Percentiles rank a stretch among this genome's conserved stretches.
Evolutionary conservation across 805 yeast species (phyloP).

Genomic region (Tetrapisispora pingtungensis): DNA sequence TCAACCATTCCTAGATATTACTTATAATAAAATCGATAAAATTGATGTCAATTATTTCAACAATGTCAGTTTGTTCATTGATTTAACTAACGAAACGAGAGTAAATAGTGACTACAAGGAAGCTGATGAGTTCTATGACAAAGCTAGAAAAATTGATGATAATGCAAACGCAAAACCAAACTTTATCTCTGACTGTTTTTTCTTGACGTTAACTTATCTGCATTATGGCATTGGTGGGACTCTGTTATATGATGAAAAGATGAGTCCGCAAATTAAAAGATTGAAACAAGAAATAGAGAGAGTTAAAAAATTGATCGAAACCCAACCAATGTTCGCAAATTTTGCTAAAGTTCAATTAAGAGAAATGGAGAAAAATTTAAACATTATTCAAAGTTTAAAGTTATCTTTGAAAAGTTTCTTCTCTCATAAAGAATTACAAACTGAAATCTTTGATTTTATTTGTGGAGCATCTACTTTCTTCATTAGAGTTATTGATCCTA

Average conservation of each 20-base stretch:
- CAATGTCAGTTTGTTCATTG: slow-evolving; percentile 41
- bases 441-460: slow-evolving; percentile 65
- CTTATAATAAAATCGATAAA: slow-evolving; percentile 59
- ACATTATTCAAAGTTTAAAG: slow-evolving; percentile 34
- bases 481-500: slow-evolving; percentile 62
- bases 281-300: slow-evolving; percentile 33
- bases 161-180: slow-evolving; percentile 33
- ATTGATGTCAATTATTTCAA: slow-evolving; percentile 65
- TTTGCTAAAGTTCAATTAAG: slow-evolving; percentile 37
- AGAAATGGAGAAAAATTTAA: slow-evolving; percentile 36
- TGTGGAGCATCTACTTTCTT: slow-evolving; percentile 68
- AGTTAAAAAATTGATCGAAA: slow-evolving; percentile 19
- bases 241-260: slow-evolving; percentile 43
- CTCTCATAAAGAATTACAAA: slow-evolving; percentile 44
- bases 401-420: slow-evolving; percentile 58
- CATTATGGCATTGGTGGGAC: slow-evolving; percentile 89
- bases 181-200: slow-evolving; percentile 89
- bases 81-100: slow-evolving; percentile 73
- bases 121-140: slow-evolving; percentile 46
- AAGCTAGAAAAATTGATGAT: slow-evolving; percentile 27
- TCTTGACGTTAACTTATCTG: slow-evolving; percentile 61
- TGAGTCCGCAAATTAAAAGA: slow-evolving; percentile 41
- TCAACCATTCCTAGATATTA: slow-evolving; percentile 70
- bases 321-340: slow-evolving; percentile 12
- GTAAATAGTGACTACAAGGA: slow-evolving; percentile 66